Evolutionary conservation across 139 green algal species (phyloP), one percentile per base, ranked within the genome.

Genomic region (Picochlorum costavermella): DNA sequence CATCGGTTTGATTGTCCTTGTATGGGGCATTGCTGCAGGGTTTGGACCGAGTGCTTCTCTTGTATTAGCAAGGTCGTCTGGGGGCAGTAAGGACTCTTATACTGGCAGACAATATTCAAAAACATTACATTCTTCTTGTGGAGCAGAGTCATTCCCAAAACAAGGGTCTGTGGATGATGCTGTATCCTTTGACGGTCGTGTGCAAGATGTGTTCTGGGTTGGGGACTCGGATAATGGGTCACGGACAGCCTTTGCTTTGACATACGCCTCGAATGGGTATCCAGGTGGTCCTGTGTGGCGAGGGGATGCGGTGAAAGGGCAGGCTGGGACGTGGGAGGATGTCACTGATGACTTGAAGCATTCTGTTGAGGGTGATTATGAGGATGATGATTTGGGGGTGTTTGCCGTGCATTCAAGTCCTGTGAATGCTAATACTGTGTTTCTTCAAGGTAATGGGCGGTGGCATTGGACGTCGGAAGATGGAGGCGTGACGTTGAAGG

Each of bases 211-310:
- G 33, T 40, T 40, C 33, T 40, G 33, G 33, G 33, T 40, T 40
- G 50, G 36, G 2, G 11, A 48, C 48, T 50, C 58, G 6, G 30
- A 23, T 23, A 20, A 26, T 51, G 20, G 20, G 11, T 31, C 58
- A 31, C 20, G 12, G 10, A 51, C 17, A 13, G 71, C 84, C 16
- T 84, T 83, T 71, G 78, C 66, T 5, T 12, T 84, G 1, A 73
- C 70, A 0, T 37, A 56, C 26, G 68, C 66, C 1, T 33, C 51
- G 1, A 64, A 76, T 14, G 40, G 48, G n/a, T 69, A 69, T 45
- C 30, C 63, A n/a, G 76, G 72, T 2, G 75, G 75, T n/a, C 61
- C 57, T 3, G 25, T 85, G 9, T 85, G 50, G 61, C 69, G 76
- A 3, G 72, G 64, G 20, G 76, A 83, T 61, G 37, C 70, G n/a